Percentiles rank a stretch among this genome's conserved stretches.
Evolutionary conservation across 345 rosid genomes (phyloP).

Genomic region (Corchorus olitorius): DNA sequence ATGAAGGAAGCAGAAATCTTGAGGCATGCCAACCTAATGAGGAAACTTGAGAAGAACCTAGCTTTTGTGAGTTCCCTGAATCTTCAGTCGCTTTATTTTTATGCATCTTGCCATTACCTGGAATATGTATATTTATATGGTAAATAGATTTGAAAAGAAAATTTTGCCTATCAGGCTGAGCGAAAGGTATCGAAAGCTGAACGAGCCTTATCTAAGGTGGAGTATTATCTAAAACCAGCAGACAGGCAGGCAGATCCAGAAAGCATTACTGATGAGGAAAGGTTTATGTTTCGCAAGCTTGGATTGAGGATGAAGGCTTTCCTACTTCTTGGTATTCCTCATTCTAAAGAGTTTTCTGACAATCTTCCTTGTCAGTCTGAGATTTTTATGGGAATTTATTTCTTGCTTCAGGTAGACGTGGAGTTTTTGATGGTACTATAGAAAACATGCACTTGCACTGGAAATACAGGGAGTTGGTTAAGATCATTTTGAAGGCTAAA

Average conservation of each 20-base stretch:
- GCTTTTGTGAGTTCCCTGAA: constrained; percentile 62
- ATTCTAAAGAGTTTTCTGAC: background rate
- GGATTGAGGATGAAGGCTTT: constrained; percentile 95
- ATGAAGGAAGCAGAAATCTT: constrained; percentile 66
- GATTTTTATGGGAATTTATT: constrained; percentile 24
- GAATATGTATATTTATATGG: constrained; percentile 4
- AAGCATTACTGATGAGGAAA: constrained; percentile 88
- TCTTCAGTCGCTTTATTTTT: background rate
- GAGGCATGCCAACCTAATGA: constrained; percentile 62
- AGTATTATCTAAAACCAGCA: constrained; percentile 68
- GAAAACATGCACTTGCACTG: constrained; percentile 99
- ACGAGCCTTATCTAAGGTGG: constrained; percentile 73
- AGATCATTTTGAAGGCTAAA: constrained; percentile 76
- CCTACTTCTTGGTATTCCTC: constrained; percentile 73
- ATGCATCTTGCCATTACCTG: constrained; percentile 4
- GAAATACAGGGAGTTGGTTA: constrained; percentile 89
- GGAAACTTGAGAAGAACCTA: constrained; percentile 77
- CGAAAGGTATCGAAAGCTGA: constrained; percentile 73
- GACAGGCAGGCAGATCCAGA: constrained; percentile 70
- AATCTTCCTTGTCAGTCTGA: constrained; percentile 15
- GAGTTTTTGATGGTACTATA: constrained; percentile 93
- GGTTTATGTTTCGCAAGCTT: constrained; percentile 97
- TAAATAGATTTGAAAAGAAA: constrained; percentile 14
- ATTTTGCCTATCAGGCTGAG: constrained; percentile 57
- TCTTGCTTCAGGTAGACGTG: constrained; percentile 76